phyloP scores from a whole-genome alignment of 2,329 filamentous ascomycete genomes.

The Xylariaceae sp. region DNA sequence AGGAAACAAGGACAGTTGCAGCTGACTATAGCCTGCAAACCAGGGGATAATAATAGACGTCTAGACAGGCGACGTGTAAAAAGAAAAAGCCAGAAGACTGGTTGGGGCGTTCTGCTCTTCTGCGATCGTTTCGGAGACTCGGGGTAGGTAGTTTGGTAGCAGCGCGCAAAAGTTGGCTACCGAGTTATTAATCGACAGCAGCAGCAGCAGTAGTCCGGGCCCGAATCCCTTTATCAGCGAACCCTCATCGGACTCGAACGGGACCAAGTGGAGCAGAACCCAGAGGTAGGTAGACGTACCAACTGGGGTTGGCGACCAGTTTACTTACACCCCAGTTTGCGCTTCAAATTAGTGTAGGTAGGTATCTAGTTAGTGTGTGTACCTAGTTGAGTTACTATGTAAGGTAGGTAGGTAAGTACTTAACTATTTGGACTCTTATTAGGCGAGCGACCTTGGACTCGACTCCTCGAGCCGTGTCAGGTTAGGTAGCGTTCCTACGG shows the following conservation, averaged over 20 bases:
- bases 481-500: neutral
- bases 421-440: too few relatives aligned
- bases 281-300: neutral
- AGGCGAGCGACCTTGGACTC: too few relatives aligned
- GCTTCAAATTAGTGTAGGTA: too few relatives aligned
- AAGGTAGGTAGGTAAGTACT: too few relatives aligned
- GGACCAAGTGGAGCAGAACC: constrained; percentile 17
- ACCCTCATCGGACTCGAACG: constrained; percentile 15
- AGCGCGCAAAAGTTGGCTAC: constrained; percentile 5
- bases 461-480: neutral
- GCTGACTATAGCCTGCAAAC: neutral
- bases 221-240: constrained; percentile 16
- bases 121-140: constrained; percentile 14
- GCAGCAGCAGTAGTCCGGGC: constrained; percentile 8
- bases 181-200: neutral
- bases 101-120: constrained; percentile 7
- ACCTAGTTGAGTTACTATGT: too few relatives aligned
- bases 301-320: too few relatives aligned
- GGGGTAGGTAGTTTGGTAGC: constrained; percentile 2
- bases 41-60: neutral
- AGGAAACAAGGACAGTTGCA: constrained; percentile 2
- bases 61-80: neutral
- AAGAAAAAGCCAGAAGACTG: neutral
- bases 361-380: too few relatives aligned
- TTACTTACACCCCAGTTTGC: too few relatives aligned